Evolutionary conservation across 176 grass and related monocot species (phyloP), one percentile per base, ranked within the genome.

Genomic region (Eleusine coracana): DNA sequence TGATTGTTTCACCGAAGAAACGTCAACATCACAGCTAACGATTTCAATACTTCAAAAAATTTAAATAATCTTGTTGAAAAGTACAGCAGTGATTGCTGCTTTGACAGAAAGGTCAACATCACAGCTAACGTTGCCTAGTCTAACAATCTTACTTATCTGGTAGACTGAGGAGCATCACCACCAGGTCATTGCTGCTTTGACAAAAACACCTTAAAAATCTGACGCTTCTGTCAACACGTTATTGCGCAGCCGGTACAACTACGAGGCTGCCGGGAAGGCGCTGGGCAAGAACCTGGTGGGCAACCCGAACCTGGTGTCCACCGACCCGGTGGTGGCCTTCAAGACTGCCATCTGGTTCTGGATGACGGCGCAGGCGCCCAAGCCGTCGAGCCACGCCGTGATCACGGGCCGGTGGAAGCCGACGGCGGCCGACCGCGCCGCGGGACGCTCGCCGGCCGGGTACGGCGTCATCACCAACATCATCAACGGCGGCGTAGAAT

Each of bases 381-480:
- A 94, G 72, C 89, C 92, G 28, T 94, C 92, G 39, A 58, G 72
- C 73, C 87, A 94, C 51, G 74, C 66, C 45, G 92, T 92, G 23
- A 63, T 68, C 67, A 86, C 88, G 0, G 80, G 68, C 20, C 54
- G 25, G 46, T 92, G 89, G 89, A 78, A 54, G 40, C 87, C 89
- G 46, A 27, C 87, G 17, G 9, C 4, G 13, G 77, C 16, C 23
- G 89, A 94, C 20, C 5, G 1, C 20, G 42, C 17, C 2, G 92
- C 89, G 0, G 84, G 81, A 0, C 65, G 85, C 60, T 63, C 60
- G 25, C 42, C 76, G 41, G 77, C 84, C 0, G 89, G 92, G 0
- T 94, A 89, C 75, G 92, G 92, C 51, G 71, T 62, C 3, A 87
- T 89, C 92, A 92, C 87, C 68, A 89, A 94, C 55, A 92, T 94